phyloP scores from a whole-genome alignment of 176 grass and related monocot genomes.

The Zizania latifolia region DNA sequence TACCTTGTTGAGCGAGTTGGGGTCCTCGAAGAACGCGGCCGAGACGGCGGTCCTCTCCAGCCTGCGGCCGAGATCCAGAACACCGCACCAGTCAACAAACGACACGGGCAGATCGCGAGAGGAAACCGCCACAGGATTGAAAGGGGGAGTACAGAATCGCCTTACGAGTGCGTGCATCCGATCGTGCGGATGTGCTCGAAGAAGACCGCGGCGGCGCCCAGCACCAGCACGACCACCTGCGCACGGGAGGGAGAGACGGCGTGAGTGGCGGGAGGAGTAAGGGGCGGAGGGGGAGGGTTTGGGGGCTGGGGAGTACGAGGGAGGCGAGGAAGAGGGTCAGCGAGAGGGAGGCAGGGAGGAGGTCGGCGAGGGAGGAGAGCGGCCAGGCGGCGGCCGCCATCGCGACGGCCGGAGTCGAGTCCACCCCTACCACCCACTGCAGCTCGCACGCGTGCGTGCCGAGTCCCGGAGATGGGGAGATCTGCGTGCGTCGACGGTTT shows the following conservation, averaged over 20 bases:
- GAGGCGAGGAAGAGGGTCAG: constrained; percentile 47
- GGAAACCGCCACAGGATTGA: not conserved
- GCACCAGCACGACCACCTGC: constrained; percentile 47
- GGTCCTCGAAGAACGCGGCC: constrained; percentile 79
- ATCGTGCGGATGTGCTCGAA: constrained; percentile 86
- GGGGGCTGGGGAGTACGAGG: constrained; percentile 27
- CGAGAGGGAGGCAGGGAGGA: constrained; percentile 42
- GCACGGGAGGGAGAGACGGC: not conserved
- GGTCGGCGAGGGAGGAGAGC: constrained; percentile 32
- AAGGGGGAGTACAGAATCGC: not conserved
- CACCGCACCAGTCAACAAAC: constrained; percentile 29
- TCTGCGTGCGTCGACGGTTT: not conserved
- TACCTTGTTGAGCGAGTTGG: constrained; percentile 90
- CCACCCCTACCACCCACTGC: not conserved
- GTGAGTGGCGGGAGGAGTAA: not conserved
- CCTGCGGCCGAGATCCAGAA: constrained; percentile 46
- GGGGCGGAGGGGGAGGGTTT: not conserved
- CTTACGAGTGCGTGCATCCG: constrained; percentile 79
- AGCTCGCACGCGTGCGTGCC: constrained; percentile 2
- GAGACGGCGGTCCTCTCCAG: constrained; percentile 57
- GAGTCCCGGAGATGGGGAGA: constrained; percentile 8
- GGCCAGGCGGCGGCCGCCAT: constrained; percentile 38
- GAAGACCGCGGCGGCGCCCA: constrained; percentile 58
- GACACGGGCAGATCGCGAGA: not conserved
- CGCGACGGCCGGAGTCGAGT: constrained; percentile 19